A percentile compares a stretch with the other conserved stretches of the same genome.
These are phyloP conservation scores for Candida sp. DNA, from an alignment of 1,139 yeast genomes.

Conservation along the genomic window DNA sequence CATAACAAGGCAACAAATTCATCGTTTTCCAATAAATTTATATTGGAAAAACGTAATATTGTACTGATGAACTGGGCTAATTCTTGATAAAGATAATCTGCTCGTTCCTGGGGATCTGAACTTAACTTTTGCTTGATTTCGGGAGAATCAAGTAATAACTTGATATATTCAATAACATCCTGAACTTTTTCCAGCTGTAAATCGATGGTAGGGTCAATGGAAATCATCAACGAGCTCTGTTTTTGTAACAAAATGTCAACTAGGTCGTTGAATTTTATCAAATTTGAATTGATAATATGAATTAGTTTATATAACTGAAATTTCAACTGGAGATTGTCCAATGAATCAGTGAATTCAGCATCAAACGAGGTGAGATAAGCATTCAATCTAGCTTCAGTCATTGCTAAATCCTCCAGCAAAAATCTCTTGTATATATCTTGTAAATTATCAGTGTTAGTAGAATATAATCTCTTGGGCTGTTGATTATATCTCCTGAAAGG, in stretches of 20 bases:
- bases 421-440: conserved; percentile 3
- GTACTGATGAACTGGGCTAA: conserved; percentile 25
- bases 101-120: background rate
- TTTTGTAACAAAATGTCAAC: conserved; percentile 23
- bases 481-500: conserved; percentile 7
- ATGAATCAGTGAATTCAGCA: conserved; percentile 13
- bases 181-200: conserved; percentile 16
- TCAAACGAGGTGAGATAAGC: conserved; percentile 13
- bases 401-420: conserved; percentile 5
- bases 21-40: conserved; percentile 22
- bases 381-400: conserved; percentile 9
- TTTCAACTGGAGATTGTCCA: conserved; percentile 29
- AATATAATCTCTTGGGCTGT: background rate
- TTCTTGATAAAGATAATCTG: conserved; percentile 15
- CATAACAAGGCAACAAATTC: conserved; percentile 35
- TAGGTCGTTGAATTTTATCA: conserved; percentile 22
- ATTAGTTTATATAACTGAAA: conserved; percentile 34
- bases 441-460: background rate
- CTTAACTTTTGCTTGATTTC: conserved; percentile 11
- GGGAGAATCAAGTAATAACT: conserved; percentile 32
- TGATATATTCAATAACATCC: conserved; percentile 30
- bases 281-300: conserved; percentile 32
- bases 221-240: conserved; percentile 18
- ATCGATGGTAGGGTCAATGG: conserved; percentile 10
- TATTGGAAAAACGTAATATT: conserved; percentile 24